Evolutionary conservation across 345 rosid species (phyloP), one percentile per base, ranked within the genome.

Genomic region (Sisymbrium irio): DNA sequence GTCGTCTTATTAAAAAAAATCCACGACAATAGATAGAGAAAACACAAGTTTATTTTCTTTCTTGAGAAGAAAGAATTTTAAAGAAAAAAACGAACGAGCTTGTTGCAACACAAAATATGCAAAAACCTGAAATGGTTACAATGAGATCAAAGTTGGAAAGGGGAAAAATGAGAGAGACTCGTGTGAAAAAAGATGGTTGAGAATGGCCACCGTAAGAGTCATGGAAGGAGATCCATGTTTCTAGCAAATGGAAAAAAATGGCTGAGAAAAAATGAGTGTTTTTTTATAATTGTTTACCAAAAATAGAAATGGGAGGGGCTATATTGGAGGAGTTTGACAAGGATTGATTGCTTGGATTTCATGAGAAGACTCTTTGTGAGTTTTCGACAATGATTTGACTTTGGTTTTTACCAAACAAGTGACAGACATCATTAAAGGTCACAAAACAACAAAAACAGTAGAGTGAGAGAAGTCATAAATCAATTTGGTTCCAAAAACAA

Each of bases 211-310:
- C 67, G 72, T 63, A 57, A 58, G 45, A 69, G 68, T 59, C 30
- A 42, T 72, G 69, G 70, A 77, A 80, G 80, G 83, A 78, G 70
- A 77, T 79, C 85, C 89, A 71, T 66, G 6, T 42, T 73, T 85
- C 42, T 75, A 72, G 80, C 80, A 40, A 71, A 65, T 59, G 12
- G 8, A 67, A 77, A 78, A 75, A 78, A 74, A 78, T 67, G 88
- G 86, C 62, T 71, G 80, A 84, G 77, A 82, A 81, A 72, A 1
- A 77, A 71, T 67, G 28, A 47, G 53, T 76, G 85, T 49, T 30
- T 32, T 18, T 45, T 14, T 10, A 28, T 27, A 37, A 36, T 27
- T 32, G 7, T 49, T 41, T 30, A 42, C 67, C 32, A 50, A 65
- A 71, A 58, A 77, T 71, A 77, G 56, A 35, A 77, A 45, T 63